Percentiles rank a stretch among this genome's conserved stretches.
These are phyloP conservation scores for Xylaria grammica DNA, from an alignment of 495 filamentous ascomycete species.

Conservation along the genomic window DNA sequence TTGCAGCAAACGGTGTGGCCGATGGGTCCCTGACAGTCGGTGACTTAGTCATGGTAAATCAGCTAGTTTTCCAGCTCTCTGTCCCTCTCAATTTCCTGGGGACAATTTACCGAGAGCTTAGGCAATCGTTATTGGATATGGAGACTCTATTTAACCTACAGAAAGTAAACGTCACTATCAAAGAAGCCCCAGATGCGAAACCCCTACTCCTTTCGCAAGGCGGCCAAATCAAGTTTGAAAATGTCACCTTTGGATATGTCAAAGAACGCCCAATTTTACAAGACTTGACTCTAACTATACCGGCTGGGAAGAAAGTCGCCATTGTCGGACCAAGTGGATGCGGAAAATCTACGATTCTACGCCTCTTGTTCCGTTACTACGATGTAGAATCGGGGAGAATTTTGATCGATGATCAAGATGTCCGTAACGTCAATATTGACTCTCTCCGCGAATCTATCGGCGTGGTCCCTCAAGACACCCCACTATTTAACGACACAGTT, in stretches of 20 bases:
- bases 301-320: conserved; percentile 93
- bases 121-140: conserved; percentile 96
- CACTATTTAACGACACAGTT: conserved; percentile 94
- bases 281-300: conserved; percentile 85
- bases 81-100: conserved; percentile 96
- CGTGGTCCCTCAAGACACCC: conserved; percentile 96
- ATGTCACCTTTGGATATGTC: conserved; percentile 94
- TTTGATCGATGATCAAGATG: conserved; percentile 90
- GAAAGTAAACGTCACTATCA: conserved; percentile 90
- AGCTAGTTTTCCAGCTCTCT: conserved; percentile 96
- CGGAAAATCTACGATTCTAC: conserved; percentile 91
- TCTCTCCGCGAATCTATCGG: conserved; percentile 87
- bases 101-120: conserved; percentile 91
- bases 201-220: conserved; percentile 72
- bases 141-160: conserved; percentile 99
- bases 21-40: conserved; percentile 85
- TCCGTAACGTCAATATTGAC: conserved; percentile 80
- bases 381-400: conserved; percentile 88
- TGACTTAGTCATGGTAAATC: conserved; percentile 97
- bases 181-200: conserved; percentile 74
- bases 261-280: conserved; percentile 84
- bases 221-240: conserved; percentile 91
- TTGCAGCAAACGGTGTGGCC: conserved; percentile 87
- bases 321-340: conserved; percentile 95
- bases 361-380: conserved; percentile 92